Percentiles rank a stretch among this genome's conserved stretches.
Conservation (phyloP, 169 alveolate genomes). For the Eimeria tenella region DNA sequence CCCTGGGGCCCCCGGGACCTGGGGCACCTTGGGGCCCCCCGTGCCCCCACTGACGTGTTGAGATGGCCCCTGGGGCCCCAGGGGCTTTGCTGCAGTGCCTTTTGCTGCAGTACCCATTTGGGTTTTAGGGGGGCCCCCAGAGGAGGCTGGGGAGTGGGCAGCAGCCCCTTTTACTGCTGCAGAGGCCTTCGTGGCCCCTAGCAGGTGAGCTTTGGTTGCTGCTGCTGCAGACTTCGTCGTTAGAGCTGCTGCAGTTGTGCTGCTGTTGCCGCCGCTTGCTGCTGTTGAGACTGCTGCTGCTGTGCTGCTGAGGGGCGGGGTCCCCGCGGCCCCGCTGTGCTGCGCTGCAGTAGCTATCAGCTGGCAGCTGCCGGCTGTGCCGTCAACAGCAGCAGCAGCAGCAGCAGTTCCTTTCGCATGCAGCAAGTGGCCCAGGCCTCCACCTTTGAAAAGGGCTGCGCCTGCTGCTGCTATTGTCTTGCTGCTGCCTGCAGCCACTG, state of each 20-base stretch:
- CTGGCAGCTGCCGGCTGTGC: constrained; percentile 36
- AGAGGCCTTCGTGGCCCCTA: background rate
- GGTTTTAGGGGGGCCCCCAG: background rate
- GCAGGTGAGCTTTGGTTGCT: background rate
- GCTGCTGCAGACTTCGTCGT: constrained; percentile 31
- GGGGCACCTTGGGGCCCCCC: background rate
- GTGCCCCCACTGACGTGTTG: background rate
- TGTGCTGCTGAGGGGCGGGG: background rate
- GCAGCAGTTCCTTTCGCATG: background rate
- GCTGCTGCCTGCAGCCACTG: constrained; percentile 25
- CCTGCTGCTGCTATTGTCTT: constrained; percentile 21
- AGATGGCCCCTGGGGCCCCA: background rate
- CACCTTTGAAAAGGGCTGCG: background rate
- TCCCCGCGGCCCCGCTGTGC: background rate
- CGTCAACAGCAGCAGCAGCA: background rate
- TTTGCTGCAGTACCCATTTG: background rate
- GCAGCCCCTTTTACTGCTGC: constrained; percentile 8
- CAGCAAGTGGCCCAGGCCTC: background rate
- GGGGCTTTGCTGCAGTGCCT: background rate
- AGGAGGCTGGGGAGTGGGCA: constrained; percentile 2
- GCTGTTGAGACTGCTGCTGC: background rate
- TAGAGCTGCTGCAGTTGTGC: background rate
- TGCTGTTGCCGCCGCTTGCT: background rate
- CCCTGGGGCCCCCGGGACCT: background rate
- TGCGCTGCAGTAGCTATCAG: constrained; percentile 13